These are phyloP conservation scores for Karstenula rhodostoma DNA, from an alignment of 2,329 filamentous ascomycete species.

Conservation along the genomic window DNA sequence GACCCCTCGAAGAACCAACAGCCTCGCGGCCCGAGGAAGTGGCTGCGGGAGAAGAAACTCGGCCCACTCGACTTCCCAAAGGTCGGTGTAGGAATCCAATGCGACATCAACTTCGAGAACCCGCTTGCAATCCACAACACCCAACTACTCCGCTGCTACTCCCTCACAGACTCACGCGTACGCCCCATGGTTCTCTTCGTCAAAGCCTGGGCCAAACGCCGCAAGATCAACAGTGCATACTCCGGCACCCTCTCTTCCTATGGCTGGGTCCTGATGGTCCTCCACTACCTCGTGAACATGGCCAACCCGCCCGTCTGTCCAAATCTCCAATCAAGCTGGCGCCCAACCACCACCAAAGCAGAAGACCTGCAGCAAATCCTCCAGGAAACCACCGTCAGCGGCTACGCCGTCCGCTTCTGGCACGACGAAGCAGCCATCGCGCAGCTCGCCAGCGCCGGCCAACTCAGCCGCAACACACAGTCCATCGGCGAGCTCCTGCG, in stretches of 20 bases:
- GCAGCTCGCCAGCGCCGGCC: conserved; percentile 63
- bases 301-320: conserved; percentile 81
- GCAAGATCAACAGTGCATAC: conserved; percentile 87
- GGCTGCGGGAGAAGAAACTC: conserved; percentile 56
- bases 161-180: conserved; percentile 78
- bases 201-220: conserved; percentile 87
- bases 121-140: conserved; percentile 86
- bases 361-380: conserved; percentile 48
- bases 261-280: conserved; percentile 89
- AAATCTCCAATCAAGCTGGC: conserved; percentile 73
- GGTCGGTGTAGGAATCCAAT: conserved; percentile 79
- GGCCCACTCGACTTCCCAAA: conserved; percentile 78
- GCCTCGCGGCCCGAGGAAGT: conserved; percentile 41
- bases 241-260: conserved; percentile 88
- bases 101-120: conserved; percentile 91
- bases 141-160: conserved; percentile 81
- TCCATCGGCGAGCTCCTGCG: conserved; percentile 75
- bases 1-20: conserved; percentile 28
- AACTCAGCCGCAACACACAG: conserved; percentile 73
- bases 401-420: conserved; percentile 79
- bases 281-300: conserved; percentile 89
- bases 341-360: conserved; percentile 23
- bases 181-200: conserved; percentile 82
- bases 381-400: conserved; percentile 62
- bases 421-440: conserved; percentile 75